phyloP scores from a whole-genome alignment of 2,329 filamentous ascomycete species.

The Anthostomella pinea region DNA sequence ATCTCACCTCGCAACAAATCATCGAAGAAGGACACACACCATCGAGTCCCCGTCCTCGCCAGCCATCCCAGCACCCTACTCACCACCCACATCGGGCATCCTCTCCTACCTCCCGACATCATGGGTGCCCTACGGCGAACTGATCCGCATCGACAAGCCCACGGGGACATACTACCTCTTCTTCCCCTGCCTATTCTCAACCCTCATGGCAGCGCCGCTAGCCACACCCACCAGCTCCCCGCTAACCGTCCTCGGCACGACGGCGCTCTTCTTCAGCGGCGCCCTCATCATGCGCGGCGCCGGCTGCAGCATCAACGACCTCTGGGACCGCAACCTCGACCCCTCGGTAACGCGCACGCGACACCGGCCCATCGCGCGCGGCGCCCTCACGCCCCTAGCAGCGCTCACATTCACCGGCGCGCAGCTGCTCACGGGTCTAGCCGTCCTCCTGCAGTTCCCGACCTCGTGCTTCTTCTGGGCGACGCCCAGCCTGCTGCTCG shows the following conservation, averaged over 20 bases:
- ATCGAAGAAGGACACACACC: slow-evolving; percentile 21
- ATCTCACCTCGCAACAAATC: slow-evolving; percentile 2
- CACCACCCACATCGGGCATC: slow-evolving; percentile 68
- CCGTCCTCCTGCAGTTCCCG: slow-evolving; percentile 73
- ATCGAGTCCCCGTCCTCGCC: slow-evolving; percentile 21
- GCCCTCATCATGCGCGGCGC: slow-evolving; percentile 84
- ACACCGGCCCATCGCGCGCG: slow-evolving; percentile 75
- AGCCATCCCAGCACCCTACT: slow-evolving; percentile 45
- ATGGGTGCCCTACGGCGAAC: slow-evolving; percentile 77
- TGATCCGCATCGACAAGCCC: slow-evolving; percentile 78
- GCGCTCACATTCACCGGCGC: slow-evolving; percentile 71
- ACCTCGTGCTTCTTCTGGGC: slow-evolving; percentile 71
- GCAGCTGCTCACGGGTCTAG: slow-evolving; percentile 72
- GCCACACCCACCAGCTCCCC: slow-evolving; percentile 59
- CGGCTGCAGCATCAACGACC: slow-evolving; percentile 85
- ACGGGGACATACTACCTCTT: slow-evolving; percentile 81
- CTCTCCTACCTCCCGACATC: slow-evolving; percentile 66
- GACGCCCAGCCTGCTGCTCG: slow-evolving; percentile 70
- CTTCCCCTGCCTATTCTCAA: slow-evolving; percentile 83
- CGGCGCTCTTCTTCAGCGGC: slow-evolving; percentile 69
- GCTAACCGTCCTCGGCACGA: slow-evolving; percentile 60
- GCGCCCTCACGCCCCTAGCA: slow-evolving; percentile 69
- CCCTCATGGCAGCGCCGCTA: slow-evolving; percentile 73
- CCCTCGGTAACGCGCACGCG: slow-evolving; percentile 74
- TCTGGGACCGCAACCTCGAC: slow-evolving; percentile 87